Conservation (phyloP, 306 rosid species). For the Glycine tomentella region DNA sequence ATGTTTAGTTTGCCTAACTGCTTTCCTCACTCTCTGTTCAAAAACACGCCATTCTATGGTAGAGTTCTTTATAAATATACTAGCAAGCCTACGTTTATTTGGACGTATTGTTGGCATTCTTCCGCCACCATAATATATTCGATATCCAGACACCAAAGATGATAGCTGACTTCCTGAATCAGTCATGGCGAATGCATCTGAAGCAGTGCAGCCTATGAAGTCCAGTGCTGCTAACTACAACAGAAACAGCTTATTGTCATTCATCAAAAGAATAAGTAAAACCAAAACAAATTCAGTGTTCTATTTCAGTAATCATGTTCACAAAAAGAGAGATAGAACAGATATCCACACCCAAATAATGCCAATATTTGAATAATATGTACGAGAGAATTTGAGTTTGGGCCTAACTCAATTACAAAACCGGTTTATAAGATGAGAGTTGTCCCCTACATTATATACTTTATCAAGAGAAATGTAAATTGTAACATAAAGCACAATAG, state of each 20-base stretch:
- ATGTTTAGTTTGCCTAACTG: conserved; percentile 96
- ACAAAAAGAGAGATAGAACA: background rate
- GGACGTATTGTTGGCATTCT: conserved; percentile 95
- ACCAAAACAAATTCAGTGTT: conserved; percentile 23
- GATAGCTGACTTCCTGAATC: conserved; percentile 98
- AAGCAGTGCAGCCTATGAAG: conserved; percentile 91
- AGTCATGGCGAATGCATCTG: conserved; percentile 98
- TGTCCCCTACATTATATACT: no score
- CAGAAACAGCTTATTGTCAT: conserved; percentile 39
- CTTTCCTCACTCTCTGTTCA: conserved; percentile 93
- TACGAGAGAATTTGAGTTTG: background rate
- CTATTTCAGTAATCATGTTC: background rate
- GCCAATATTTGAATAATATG: background rate
- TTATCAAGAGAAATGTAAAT: background rate
- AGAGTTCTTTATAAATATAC: conserved; percentile 74
- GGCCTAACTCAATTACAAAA: no score
- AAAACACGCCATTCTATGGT: conserved; percentile 94
- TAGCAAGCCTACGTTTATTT: conserved; percentile 89
- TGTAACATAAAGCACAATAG: conserved; percentile 4
- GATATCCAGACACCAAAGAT: conserved; percentile 87
- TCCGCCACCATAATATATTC: conserved; percentile 93
- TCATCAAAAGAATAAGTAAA: conserved; percentile 36
- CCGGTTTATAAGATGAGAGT: no score
- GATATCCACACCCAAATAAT: no score
- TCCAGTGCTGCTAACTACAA: conserved; percentile 93